Evolutionary conservation across 192 early-diverging fungal species (phyloP), one percentile per base, ranked within the genome.

Genomic region (Backusella westeae): DNA sequence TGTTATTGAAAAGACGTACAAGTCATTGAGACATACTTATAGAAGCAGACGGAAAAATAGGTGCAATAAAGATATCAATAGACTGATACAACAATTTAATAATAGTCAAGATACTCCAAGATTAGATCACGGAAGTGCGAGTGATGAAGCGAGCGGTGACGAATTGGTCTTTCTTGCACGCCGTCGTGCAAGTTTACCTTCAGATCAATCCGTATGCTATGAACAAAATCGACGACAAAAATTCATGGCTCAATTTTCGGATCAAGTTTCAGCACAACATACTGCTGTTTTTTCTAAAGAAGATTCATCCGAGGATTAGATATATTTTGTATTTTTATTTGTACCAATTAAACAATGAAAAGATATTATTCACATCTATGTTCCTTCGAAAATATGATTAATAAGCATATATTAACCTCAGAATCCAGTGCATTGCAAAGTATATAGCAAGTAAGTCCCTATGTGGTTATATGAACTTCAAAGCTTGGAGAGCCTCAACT

Each of bases 1-100:
- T 72, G 86, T 86, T 17, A 90, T 94, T 75, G 75, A 87, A 17
- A 69, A 71, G 34, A 86, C 83, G 36, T 77, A 79, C 59, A 65
- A 79, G 15, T 26, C 71, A 36, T 32, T 73, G 7, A 56, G 53
- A 23, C 53, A 56, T 6, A 56, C 8, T 1, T 56, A 56, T 56
- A 56, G n/a, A 21, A 29, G 29, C 2, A 38, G 41, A 9, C 26
- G 6, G 19, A 69, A 23, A 19, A 69, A 21, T 41, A 34, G 19
- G 3, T 1, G 10, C 4, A 21, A 46, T 3, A 44, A 26, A 23
- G 39, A 44, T 15, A 38, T 41, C 34, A 69, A 69, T 26, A 71
- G 23, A 15, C 8, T 32, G 14, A 71, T 9, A 26, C 41, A 44
- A 26, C 36, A 34, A 21, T 56, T 34, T 12, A 17, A 68, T 32